These are phyloP conservation scores for Fusarium azukiicola DNA, from an alignment of 2,329 filamentous ascomycete genomes.

Conservation along the genomic window DNA sequence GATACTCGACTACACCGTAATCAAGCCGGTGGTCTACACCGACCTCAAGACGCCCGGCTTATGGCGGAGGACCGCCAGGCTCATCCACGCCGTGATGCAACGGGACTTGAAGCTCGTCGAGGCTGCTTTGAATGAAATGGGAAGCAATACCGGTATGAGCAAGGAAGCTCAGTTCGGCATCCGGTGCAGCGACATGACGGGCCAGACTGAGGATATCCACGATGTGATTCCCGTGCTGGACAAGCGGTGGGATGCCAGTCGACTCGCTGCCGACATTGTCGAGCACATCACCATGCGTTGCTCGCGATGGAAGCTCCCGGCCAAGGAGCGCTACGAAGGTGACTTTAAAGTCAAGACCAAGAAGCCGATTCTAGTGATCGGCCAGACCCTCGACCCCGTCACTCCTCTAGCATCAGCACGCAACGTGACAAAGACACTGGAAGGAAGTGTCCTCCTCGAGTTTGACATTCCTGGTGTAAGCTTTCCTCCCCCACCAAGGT, in stretches of 20 bases:
- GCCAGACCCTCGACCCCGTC: constrained; percentile 63
- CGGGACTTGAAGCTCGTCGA: constrained; percentile 45
- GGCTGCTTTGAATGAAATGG: constrained; percentile 24
- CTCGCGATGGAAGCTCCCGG: constrained; percentile 62
- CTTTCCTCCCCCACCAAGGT: no score
- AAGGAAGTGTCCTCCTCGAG: constrained; percentile 62
- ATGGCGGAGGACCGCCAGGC: neutral
- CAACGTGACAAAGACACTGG: constrained; percentile 61
- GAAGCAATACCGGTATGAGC: neutral
- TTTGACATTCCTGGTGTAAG: constrained; percentile 63
- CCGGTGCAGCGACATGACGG: constrained; percentile 60
- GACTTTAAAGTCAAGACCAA: constrained; percentile 59
- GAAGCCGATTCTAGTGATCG: constrained; percentile 62
- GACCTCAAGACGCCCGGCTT: constrained; percentile 56
- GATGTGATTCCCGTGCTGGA: constrained; percentile 53
- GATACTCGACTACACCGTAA: constrained; percentile 47
- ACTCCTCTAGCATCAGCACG: constrained; percentile 63
- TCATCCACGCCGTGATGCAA: constrained; percentile 54
- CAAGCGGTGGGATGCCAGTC: constrained; percentile 51
- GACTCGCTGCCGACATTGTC: constrained; percentile 51
- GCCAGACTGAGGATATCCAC: constrained; percentile 52
- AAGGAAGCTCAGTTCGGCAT: constrained; percentile 46
- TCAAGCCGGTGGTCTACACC: constrained; percentile 29
- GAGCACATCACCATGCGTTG: constrained; percentile 52
- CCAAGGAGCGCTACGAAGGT: constrained; percentile 61